Conservation (phyloP, 768 basidiomycete genomes). For the Leccinum sublutescens region DNA sequence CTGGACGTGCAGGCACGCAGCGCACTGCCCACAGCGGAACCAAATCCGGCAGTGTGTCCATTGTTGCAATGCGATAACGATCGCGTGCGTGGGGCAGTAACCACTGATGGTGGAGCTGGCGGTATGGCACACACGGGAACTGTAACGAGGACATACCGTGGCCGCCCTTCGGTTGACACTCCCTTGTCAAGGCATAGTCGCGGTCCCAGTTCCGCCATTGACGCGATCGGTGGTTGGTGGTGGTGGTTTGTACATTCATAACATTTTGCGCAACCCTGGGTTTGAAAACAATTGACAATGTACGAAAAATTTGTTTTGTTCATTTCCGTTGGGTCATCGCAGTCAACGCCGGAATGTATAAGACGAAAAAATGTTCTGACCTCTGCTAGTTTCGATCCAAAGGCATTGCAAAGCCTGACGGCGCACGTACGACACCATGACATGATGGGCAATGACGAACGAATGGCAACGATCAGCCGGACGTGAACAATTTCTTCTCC, state of each 20-base stretch:
- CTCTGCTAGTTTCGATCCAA: slow-evolving; percentile 10
- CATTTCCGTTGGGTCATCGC: slow-evolving; percentile 28
- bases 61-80: slow-evolving; percentile 20
- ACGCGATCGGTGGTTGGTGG: slow-evolving; percentile 16
- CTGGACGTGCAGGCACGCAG: slow-evolving; percentile 12
- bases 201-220: background rate
- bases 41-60: slow-evolving; percentile 21
- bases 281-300: slow-evolving; percentile 4
- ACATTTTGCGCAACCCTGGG: slow-evolving; percentile 17
- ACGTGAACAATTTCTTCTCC: slow-evolving; percentile 8
- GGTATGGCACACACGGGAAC: slow-evolving; percentile 4
- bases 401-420: background rate
- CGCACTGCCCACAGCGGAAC: slow-evolving; percentile 19
- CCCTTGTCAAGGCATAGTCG: background rate
- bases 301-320: slow-evolving; percentile 26
- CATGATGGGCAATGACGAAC: slow-evolving; percentile 15
- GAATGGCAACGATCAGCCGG: slow-evolving; percentile 12
- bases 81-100: slow-evolving; percentile 1
- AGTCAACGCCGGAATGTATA: slow-evolving; percentile 20
- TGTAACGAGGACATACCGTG: slow-evolving; percentile 10
- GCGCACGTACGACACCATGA: background rate
- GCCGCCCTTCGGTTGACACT: background rate
- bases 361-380: slow-evolving; percentile 14
- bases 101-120: slow-evolving; percentile 17
- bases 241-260: background rate